Percentiles rank a stretch among this genome's conserved stretches.
Conservation (phyloP, 805 yeast species). For the Candida fluviatilis region DNA sequence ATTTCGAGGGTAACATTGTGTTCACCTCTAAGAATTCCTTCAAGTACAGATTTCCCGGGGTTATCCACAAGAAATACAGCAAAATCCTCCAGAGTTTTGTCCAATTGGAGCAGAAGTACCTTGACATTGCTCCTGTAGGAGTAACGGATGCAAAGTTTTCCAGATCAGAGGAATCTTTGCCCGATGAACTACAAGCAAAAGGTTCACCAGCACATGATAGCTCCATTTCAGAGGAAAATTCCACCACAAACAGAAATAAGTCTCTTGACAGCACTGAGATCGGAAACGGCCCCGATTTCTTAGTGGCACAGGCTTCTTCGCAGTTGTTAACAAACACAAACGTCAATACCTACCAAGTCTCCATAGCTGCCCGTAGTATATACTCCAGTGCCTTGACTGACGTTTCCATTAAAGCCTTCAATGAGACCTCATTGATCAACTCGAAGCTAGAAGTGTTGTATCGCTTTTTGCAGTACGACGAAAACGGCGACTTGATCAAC, state of each 20-base stretch:
- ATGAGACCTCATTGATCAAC: slow-evolving; percentile 32
- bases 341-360: slow-evolving; percentile 35
- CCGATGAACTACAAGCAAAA: slow-evolving; percentile 12
- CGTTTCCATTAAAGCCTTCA: slow-evolving; percentile 39
- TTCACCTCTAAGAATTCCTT: slow-evolving; percentile 45
- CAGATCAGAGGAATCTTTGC: slow-evolving; percentile 17
- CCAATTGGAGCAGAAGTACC: slow-evolving; percentile 25
- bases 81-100: slow-evolving; percentile 19
- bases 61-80: slow-evolving; percentile 33
- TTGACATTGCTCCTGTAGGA: slow-evolving; percentile 36
- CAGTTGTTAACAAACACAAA: slow-evolving; percentile 28
- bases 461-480: slow-evolving; percentile 39
- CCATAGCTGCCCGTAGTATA: slow-evolving; percentile 28
- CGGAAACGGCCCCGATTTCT: slow-evolving; percentile 16
- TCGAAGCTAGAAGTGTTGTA: slow-evolving; percentile 45
- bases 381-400: slow-evolving; percentile 32
- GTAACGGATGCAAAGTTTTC: slow-evolving; percentile 28
- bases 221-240: background rate
- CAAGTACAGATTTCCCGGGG: slow-evolving; percentile 50
- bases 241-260: background rate
- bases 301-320: slow-evolving; percentile 32
- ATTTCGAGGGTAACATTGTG: slow-evolving; percentile 52
- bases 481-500: slow-evolving; percentile 23
- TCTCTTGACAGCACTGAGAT: background rate
- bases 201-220: too few species aligned